phyloP scores from a whole-genome alignment of 495 filamentous ascomycete species.

The Daldinia bambusicola region DNA sequence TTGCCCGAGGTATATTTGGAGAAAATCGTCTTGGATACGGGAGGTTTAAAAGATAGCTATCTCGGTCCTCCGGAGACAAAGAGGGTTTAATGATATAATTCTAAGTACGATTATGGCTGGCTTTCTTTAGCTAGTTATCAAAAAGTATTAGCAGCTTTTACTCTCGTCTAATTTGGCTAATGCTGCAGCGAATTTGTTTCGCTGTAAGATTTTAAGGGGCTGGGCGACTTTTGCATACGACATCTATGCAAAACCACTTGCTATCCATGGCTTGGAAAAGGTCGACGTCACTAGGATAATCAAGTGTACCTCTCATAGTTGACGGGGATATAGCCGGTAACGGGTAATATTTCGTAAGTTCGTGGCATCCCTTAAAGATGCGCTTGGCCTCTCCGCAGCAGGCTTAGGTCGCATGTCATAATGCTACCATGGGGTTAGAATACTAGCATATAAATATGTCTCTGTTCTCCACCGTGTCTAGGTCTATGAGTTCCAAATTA shows the following conservation, averaged over 20 bases:
- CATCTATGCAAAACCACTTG: background rate
- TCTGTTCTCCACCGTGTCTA: background rate
- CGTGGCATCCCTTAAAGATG: background rate
- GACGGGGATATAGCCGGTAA: slow-evolving; percentile 26
- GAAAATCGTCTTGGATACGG: too few species aligned
- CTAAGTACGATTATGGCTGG: too few species aligned
- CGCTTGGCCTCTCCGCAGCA: slow-evolving; percentile 17
- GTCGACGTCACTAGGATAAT: background rate
- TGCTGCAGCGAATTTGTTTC: too few species aligned
- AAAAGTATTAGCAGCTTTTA: too few species aligned
- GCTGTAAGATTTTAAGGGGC: too few species aligned
- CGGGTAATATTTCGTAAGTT: slow-evolving; percentile 16
- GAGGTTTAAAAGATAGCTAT: too few species aligned
- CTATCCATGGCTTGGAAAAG: background rate
- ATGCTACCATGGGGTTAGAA: background rate
- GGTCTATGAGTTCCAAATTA: background rate
- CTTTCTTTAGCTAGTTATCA: too few species aligned
- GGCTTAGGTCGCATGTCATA: slow-evolving; percentile 12
- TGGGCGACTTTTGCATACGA: background rate
- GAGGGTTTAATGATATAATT: too few species aligned
- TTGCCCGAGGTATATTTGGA: too few species aligned
- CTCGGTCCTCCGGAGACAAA: too few species aligned
- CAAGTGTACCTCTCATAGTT: background rate
- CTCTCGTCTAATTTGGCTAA: too few species aligned
- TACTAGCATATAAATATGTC: slow-evolving; percentile 20